Evolutionary conservation across 2,329 filamentous ascomycete species (phyloP), one percentile per base, ranked within the genome.

Genomic region (Fusarium devonianum): DNA sequence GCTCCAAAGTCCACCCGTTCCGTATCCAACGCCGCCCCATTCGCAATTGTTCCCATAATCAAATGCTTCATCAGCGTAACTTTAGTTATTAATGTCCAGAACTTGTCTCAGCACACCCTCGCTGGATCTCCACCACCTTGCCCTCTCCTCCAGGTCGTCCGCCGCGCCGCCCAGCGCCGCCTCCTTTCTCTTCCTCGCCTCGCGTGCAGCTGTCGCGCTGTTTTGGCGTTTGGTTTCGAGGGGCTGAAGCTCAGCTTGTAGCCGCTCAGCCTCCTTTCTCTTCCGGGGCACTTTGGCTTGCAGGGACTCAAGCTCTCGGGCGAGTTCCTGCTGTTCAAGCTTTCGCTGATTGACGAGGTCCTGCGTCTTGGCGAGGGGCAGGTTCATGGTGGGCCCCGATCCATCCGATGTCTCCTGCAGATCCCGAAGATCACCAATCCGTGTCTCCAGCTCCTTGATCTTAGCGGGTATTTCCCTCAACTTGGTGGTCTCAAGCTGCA

Each of bases 71-170:
- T 6, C 43, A 26, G 16, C 21, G 4, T 12, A 4, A n/a, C 28
- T n/a, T 67, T 62, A 75, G 30, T 67, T 69, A 60, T 80, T 71
- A 12, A 85, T 74, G 57, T 85, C 83, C 60, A 91, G 67, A 72
- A 89, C 83, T 49, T 81, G 78, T 65, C 75, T 83, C 68, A 92
- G 69, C 10, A 77, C 80, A 7, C 75, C 73, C 66, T 91, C 88
- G n/a, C 83, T 84, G 13, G 85, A 86, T 58, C 83, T 81, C 72
- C 86, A 85, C 89, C 89, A 93, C 58, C 88, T 77, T 5, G 87
- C 89, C 61, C 85, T 80, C 70, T 89, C 86, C 68, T 92, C 89
- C 22, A 92, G 69, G 63, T 92, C 88, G 62, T 91, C 88, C 12
- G 83, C 83, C 30, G 85, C 82, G 5, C 86, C 87, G 5, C 84